A percentile compares a stretch with the other conserved stretches of the same genome.
Conservation (phyloP, 2,329 filamentous ascomycete genomes). For the Xylariaceae sp. region DNA sequence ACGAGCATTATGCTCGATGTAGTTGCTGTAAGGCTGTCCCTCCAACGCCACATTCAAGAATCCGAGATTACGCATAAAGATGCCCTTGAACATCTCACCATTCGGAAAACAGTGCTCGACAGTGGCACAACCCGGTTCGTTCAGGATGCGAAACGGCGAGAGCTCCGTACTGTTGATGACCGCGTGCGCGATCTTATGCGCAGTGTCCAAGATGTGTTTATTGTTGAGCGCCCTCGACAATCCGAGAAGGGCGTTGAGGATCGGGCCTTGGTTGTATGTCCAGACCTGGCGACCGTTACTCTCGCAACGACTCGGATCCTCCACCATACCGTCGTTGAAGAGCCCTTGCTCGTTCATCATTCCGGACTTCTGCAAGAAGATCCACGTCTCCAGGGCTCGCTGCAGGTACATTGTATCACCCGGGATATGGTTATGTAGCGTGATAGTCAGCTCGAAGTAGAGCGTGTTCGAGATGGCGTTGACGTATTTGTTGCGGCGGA, state of each 20-base stretch:
- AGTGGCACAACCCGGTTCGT: slow-evolving; percentile 35
- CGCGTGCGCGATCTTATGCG: slow-evolving; percentile 27
- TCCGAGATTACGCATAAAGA: slow-evolving; percentile 55
- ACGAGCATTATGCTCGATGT: slow-evolving; percentile 48
- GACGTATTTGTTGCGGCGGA: slow-evolving; percentile 37
- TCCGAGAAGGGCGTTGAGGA: slow-evolving; percentile 55
- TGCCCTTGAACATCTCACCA: slow-evolving; percentile 57
- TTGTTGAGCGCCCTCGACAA: slow-evolving; percentile 38
- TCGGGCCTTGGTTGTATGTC: slow-evolving; percentile 54
- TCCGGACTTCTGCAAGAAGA: slow-evolving; percentile 19
- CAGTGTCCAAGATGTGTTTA: slow-evolving; percentile 16
- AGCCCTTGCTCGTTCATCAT: slow-evolving; percentile 37
- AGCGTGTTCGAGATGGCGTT: slow-evolving; percentile 46
- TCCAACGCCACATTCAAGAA: slow-evolving; percentile 44
- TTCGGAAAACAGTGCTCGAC: slow-evolving; percentile 29
- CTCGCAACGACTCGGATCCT: slow-evolving; percentile 22
- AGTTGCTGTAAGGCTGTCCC: slow-evolving; percentile 39
- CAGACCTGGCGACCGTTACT: slow-evolving; percentile 37
- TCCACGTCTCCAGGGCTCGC: slow-evolving; percentile 33
- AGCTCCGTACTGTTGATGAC: slow-evolving; percentile 32
- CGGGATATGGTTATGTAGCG: slow-evolving; percentile 39
- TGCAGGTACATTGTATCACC: slow-evolving; percentile 33
- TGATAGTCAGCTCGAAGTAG: slow-evolving; percentile 40
- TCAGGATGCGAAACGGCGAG: slow-evolving; percentile 37
- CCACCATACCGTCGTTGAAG: slow-evolving; percentile 43